Base-by-base conservation (phyloP, 2,329 filamentous ascomycete genomes). In the Cordyceps fumosorosea region DNA sequence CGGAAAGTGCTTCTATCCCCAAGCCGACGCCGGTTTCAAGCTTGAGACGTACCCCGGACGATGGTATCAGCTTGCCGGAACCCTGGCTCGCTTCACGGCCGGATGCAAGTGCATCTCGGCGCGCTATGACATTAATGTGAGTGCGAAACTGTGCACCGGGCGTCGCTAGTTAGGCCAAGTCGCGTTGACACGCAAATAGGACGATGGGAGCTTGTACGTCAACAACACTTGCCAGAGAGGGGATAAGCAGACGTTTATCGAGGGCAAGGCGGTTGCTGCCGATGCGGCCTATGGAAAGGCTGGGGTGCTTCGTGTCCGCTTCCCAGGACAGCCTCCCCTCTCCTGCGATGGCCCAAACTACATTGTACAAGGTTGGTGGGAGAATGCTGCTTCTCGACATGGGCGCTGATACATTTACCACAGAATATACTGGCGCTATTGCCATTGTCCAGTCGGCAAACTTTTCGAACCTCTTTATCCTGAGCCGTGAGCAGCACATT, bases 1-100 rank as follows among this genome's bases (percentile, higher is more conserved):
- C 53, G 71, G 71, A 26, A 56, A 65, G 14, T 73, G 71, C 60
- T 73, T 68, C 66, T 73, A 73, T 57, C 71, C 71, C 10, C 64
- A 66, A 7, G 63, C 68, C 26, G 71, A 73, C 60, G 58, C 65
- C 20, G 66, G 63, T 20, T 73, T 73, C 56, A 62, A 68, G 20
- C 66, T 73, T 37, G 65, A 67, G 37, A 65, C 69, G 18, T 73
- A 73, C 62, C 69, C 72, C 24, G 71, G 71, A 14, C 69, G 70
- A 52, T 73, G 71, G 71, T 73, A 72, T 56, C 70, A 73, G 65
- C 70, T 73, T 22, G 71, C 71, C 14, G 71, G 71, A 37, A 73
- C 70, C 32, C 52, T 69, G 5, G 69, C 70, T 5, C 71, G 70
- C 0, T 73, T 70, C 62, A 73, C 68, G 14, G 66, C 67, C 5